A percentile compares a stretch with the other conserved stretches of the same genome.
Conservation (phyloP, 768 basidiomycete genomes). For the Boletus rex-veris region DNA sequence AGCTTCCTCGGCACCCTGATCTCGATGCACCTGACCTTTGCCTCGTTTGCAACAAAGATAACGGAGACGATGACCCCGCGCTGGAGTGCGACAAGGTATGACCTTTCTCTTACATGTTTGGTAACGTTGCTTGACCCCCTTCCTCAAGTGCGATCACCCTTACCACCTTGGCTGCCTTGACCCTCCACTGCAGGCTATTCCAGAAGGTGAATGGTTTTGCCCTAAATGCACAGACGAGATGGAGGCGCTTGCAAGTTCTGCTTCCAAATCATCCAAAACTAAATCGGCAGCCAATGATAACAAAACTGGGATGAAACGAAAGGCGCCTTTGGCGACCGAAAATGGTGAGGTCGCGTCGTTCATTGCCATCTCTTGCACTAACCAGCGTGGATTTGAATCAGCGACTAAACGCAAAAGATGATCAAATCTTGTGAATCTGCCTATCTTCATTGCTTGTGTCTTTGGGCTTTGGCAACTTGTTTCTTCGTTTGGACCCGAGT, state of each 20-base stretch:
- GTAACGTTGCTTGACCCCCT: conserved; percentile 1
- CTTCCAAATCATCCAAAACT: conserved; percentile 11
- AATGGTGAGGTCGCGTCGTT: conserved; percentile 34
- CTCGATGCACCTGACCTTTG: conserved; percentile 67
- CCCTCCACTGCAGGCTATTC: conserved; percentile 73
- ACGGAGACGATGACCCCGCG: conserved; percentile 67
- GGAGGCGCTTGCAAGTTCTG: conserved; percentile 37
- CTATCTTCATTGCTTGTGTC: background rate
- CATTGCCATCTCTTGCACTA: background rate
- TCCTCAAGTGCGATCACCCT: conserved; percentile 75
- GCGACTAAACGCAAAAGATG: conserved; percentile 41
- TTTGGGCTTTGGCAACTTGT: background rate
- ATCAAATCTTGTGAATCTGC: background rate
- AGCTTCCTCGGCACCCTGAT: conserved; percentile 81
- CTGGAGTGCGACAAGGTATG: conserved; percentile 89
- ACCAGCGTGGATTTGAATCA: conserved; percentile 8
- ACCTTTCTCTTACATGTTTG: background rate
- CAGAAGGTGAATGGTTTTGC: conserved; percentile 94
- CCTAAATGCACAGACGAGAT: conserved; percentile 63
- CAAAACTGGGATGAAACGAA: conserved; percentile 41
- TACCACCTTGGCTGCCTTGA: conserved; percentile 81
- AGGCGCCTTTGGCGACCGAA: conserved; percentile 39
- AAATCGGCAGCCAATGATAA: conserved; percentile 11
- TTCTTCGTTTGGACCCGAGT: conserved; percentile 2
- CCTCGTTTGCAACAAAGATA: conserved; percentile 65